Conservation (phyloP, 2,329 filamentous ascomycete species). For the Mycosphaerella sp. region DNA sequence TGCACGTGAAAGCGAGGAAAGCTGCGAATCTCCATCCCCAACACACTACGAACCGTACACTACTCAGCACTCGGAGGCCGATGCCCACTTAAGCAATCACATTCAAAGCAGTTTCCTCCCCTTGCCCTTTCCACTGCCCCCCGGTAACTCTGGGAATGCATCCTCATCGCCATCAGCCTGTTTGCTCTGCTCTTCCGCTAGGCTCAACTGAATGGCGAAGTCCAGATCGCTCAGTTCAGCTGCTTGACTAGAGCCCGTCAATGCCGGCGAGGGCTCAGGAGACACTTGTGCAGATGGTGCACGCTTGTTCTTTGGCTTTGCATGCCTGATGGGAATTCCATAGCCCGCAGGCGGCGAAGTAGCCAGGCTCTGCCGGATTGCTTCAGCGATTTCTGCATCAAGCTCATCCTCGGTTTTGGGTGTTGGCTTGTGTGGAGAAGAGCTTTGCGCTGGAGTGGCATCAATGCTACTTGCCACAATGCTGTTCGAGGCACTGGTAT, state of each 20-base stretch:
- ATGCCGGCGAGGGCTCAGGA: conserved; percentile 28
- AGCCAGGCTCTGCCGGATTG: conserved; percentile 50
- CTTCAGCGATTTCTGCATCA: conserved; percentile 57
- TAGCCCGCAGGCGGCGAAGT: conserved; percentile 27
- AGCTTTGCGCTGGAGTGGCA: conserved; percentile 24
- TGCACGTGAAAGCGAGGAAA: background rate
- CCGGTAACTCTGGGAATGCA: conserved; percentile 30
- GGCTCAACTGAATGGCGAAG: conserved; percentile 56
- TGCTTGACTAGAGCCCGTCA: conserved; percentile 35
- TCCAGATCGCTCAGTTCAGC: conserved; percentile 53
- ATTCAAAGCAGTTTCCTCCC: conserved; percentile 24
- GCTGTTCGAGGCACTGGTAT: conserved; percentile 35
- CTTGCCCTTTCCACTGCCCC: conserved; percentile 27
- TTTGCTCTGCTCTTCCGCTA: conserved; percentile 52
- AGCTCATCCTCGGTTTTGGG: conserved; percentile 44
- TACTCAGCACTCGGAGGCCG: background rate
- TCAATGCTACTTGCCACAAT: conserved; percentile 38
- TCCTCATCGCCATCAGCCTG: conserved; percentile 15
- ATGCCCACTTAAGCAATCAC: too few species aligned
- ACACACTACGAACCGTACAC: background rate
- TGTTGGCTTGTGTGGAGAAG: conserved; percentile 20
- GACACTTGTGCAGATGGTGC: conserved; percentile 26
- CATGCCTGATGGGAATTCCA: conserved; percentile 44
- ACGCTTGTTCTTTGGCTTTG: conserved; percentile 35
- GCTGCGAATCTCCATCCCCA: background rate